Evolutionary conservation across 805 yeast species (phyloP).

Genomic region (Teunomyces stri): DNA sequence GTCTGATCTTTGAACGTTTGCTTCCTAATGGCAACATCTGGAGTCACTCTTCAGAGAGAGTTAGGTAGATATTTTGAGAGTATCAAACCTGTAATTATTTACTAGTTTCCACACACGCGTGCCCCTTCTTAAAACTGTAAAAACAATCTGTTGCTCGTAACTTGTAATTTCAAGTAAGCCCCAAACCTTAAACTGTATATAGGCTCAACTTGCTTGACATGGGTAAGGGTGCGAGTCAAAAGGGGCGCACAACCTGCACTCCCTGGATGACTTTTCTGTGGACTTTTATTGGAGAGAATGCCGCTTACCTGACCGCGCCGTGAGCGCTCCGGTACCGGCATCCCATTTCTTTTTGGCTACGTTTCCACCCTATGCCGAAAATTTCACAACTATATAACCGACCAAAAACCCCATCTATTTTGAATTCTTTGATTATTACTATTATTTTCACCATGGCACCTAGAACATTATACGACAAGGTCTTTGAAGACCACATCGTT

Average conservation of each 20-base stretch:
- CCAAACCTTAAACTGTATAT: background rate
- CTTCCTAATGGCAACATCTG: constrained; percentile 25
- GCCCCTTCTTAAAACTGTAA: no score
- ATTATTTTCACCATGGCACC: constrained; percentile 7
- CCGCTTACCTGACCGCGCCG: background rate
- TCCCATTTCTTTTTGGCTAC: background rate
- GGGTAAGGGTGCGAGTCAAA: no score
- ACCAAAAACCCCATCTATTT: background rate
- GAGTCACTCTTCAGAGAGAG: no score
- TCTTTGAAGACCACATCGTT: constrained; percentile 91
- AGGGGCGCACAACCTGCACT: background rate
- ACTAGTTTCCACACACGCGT: background rate
- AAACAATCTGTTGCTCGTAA: no score
- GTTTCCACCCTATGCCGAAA: background rate
- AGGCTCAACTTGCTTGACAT: background rate
- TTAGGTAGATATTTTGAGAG: background rate
- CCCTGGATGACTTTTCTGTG: background rate
- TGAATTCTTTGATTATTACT: background rate
- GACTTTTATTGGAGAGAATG: background rate
- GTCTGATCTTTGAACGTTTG: constrained; percentile 58
- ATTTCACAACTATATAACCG: background rate
- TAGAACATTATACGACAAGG: constrained; percentile 87
- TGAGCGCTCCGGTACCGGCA: constrained; percentile 6
- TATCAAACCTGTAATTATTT: constrained; percentile 1
- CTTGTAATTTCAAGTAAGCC: background rate